Conservation (phyloP, 106 monocot species). For the Dioscorea alata region DNA sequence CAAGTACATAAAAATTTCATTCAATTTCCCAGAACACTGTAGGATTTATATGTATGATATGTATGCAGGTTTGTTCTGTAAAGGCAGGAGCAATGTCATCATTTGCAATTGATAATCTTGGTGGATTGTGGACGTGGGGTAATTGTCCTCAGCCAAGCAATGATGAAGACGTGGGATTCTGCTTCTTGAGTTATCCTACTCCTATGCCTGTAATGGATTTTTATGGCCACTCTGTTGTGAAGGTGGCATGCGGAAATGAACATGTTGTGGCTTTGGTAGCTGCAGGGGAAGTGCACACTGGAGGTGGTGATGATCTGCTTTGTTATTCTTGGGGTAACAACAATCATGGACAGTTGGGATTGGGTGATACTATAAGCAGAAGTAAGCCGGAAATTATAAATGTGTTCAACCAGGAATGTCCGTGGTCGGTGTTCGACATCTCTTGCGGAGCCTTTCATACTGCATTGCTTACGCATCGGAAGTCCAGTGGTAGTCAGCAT, state of each 20-base stretch:
- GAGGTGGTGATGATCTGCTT: constrained; percentile 29
- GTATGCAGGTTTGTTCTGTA: constrained; percentile 49
- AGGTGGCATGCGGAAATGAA: constrained; percentile 84
- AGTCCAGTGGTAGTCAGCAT: constrained; percentile 33
- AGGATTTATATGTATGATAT: neutral
- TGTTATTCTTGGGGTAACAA: constrained; percentile 86
- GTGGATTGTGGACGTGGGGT: constrained; percentile 80
- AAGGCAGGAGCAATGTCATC: constrained; percentile 90
- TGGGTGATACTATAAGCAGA: constrained; percentile 51
- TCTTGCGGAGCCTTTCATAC: constrained; percentile 78
- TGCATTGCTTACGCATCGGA: constrained; percentile 53
- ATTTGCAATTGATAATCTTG: constrained; percentile 61
- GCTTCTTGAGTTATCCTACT: constrained; percentile 22
- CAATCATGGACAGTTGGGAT: constrained; percentile 72
- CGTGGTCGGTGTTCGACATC: constrained; percentile 73
- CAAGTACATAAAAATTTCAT: neutral
- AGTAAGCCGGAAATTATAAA: constrained; percentile 36
- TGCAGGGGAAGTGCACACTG: constrained; percentile 42
- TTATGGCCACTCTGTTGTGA: constrained; percentile 73
- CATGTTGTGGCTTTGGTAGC: constrained; percentile 64
- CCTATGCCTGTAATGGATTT: constrained; percentile 78
- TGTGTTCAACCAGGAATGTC: constrained; percentile 39
- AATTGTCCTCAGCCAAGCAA: constrained; percentile 48
- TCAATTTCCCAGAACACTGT: too few species aligned
- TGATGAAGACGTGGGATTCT: constrained; percentile 26